Evolutionary conservation across 257 asterid genomes (phyloP), one percentile per base, ranked within the genome.

Genomic region (Phtheirospermum japonicum): DNA sequence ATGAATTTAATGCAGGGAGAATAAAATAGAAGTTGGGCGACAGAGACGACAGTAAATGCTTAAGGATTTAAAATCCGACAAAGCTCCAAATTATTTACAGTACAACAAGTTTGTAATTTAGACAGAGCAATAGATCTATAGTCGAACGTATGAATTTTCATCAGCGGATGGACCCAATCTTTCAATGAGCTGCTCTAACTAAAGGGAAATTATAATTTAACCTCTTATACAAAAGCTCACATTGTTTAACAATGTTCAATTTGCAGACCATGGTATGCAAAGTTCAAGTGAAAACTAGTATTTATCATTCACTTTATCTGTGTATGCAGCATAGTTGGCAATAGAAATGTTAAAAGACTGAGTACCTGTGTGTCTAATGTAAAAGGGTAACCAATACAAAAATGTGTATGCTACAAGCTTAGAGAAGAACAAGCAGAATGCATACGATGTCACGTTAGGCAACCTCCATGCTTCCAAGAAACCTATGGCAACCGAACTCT

Each of bases 381-480:
- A 89, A 77, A 93, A 93, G 49, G 99, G 99, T 82, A 93, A 67
- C 97, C 99, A 93, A 73, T 93, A 93, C 73, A 93, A 57, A 73
- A 93, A 93, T 2, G 99, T 93, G 75, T 89, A 93, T 2, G 99
- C 96, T 16, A 93, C 97, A 18, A 93, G 95, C 94, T 93, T 93
- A 8, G 97, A 89, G 79, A 88, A 92, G 80, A 88, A 88, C 75
- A 92, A 79, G 80, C 97, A 86, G 42, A 89, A 77, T 0, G 99
- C 94, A 57, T 73, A 92, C 2, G 92, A 83, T 2, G 86, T 87
- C 71, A 89, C 97, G 9, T 90, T 83, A 0, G 97, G 97, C 71
- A 92, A 73, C 72, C 75, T 83, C 99, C 97, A 92, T 5, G 99
- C 99, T 68, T 89, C 90, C 13, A 86, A 63, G 80, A 92, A 92